phyloP scores from a whole-genome alignment of 1,139 yeast species.

The Nakaseomyces bracarensis region DNA sequence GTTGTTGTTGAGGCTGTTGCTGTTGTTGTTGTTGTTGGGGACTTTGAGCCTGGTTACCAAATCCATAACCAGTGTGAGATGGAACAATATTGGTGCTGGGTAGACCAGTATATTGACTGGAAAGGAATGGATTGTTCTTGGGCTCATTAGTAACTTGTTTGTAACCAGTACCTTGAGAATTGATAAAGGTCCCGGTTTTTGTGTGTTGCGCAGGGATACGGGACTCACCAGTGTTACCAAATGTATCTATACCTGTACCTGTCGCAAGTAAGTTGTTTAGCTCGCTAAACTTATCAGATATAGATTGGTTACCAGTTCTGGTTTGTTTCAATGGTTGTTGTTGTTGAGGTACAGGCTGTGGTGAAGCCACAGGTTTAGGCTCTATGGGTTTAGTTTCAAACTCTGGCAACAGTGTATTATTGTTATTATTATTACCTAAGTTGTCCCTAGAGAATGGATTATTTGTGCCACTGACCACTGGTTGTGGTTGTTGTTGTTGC shows the following conservation, averaged over 20 bases:
- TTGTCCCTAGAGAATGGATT: constrained; percentile 68
- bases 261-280: constrained; percentile 71
- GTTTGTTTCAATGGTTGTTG: constrained; percentile 35
- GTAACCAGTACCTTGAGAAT: constrained; percentile 79
- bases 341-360: constrained; percentile 24
- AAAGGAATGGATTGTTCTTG: constrained; percentile 58
- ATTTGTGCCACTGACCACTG: constrained; percentile 64
- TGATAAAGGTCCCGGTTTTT: constrained; percentile 63
- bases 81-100: constrained; percentile 51
- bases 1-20: constrained; percentile 8
- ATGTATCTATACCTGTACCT: constrained; percentile 89
- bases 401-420: constrained; percentile 12
- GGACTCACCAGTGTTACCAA: constrained; percentile 83
- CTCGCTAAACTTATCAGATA: constrained; percentile 53
- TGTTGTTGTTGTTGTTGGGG: constrained; percentile 24
- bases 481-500: constrained; percentile 40
- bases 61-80: constrained; percentile 82
- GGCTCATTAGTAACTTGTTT: constrained; percentile 42
- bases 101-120: constrained; percentile 66
- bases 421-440: constrained; percentile 7
- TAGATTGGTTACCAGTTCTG: constrained; percentile 39
- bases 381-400: constrained; percentile 25
- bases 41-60: constrained; percentile 54
- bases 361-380: constrained; percentile 26
- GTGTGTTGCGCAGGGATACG: constrained; percentile 92